Evolutionary conservation across 2,329 filamentous ascomycete genomes (phyloP).

Genomic region (Pseudogymnoascus sp.): DNA sequence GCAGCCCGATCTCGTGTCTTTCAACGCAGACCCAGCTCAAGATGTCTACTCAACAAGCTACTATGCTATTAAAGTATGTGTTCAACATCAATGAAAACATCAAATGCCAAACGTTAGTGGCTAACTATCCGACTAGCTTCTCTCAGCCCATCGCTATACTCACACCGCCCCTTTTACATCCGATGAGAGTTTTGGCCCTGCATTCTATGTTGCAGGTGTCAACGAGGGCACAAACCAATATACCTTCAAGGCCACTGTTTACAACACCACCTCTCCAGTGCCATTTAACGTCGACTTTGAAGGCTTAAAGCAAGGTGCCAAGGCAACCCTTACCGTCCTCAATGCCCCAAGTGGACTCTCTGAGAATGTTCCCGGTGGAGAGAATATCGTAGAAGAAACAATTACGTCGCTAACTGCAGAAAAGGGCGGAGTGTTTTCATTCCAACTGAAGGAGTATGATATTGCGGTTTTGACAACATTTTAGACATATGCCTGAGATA

Average conservation of each 20-base stretch:
- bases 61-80: slow-evolving; percentile 35
- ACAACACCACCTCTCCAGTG: slow-evolving; percentile 41
- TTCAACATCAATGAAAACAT: slow-evolving; percentile 11
- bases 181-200: slow-evolving; percentile 31
- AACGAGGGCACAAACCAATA: slow-evolving; percentile 33
- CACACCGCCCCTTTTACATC: slow-evolving; percentile 37
- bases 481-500: background rate
- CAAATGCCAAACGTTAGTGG: background rate
- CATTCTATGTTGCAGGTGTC: slow-evolving; percentile 42
- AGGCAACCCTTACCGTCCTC: slow-evolving; percentile 37
- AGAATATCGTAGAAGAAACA: slow-evolving; percentile 13
- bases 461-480: slow-evolving; percentile 21
- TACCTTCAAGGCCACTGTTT: slow-evolving; percentile 44
- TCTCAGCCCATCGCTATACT: slow-evolving; percentile 38
- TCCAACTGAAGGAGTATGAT: slow-evolving; percentile 17
- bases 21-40: slow-evolving; percentile 32
- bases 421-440: slow-evolving; percentile 14
- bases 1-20: slow-evolving; percentile 24
- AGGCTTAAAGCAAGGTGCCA: slow-evolving; percentile 29
- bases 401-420: slow-evolving; percentile 12
- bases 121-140: slow-evolving; percentile 27
- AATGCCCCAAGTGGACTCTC: slow-evolving; percentile 25
- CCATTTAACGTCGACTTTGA: slow-evolving; percentile 39
- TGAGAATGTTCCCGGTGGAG: slow-evolving; percentile 11
- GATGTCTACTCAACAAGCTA: slow-evolving; percentile 43